Evolutionary conservation across 192 early-diverging fungal genomes (phyloP).

Genomic region (Kappamyces sp.): DNA sequence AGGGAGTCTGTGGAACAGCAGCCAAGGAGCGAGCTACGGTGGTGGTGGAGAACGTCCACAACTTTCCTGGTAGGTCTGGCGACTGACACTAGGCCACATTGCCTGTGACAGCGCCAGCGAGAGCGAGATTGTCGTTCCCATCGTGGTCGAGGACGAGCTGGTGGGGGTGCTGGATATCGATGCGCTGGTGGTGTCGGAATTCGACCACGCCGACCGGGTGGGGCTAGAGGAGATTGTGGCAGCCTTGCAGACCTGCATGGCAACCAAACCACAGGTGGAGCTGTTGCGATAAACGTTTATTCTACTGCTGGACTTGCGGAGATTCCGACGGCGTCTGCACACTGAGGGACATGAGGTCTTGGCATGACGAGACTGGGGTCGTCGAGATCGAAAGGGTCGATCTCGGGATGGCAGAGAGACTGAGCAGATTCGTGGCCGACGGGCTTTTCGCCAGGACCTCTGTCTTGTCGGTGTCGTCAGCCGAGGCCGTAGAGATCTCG

Average conservation of each 20-base stretch:
- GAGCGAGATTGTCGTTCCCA: conserved; percentile 84
- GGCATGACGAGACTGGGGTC: too few species aligned
- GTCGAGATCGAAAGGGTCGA: too few species aligned
- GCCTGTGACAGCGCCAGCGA: conserved; percentile 81
- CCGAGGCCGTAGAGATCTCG: too few species aligned
- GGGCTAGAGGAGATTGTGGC: conserved; percentile 38
- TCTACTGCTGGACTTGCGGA: too few species aligned
- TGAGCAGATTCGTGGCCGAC: too few species aligned
- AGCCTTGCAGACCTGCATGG: not conserved
- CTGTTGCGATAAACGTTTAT: too few species aligned
- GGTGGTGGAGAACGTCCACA: conserved; percentile 73
- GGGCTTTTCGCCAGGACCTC: too few species aligned
- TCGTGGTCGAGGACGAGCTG: conserved; percentile 33
- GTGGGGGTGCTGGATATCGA: conserved; percentile 45
- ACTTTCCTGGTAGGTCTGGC: conserved; percentile 40
- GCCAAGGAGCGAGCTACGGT: conserved; percentile 50
- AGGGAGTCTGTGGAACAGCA: conserved; percentile 86
- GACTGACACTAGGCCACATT: conserved; percentile 61
- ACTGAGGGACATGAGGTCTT: too few species aligned
- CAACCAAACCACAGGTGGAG: too few species aligned
- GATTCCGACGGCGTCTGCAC: too few species aligned
- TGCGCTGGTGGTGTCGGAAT: conserved; percentile 28
- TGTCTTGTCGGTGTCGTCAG: too few species aligned
- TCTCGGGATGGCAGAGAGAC: too few species aligned
- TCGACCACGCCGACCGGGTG: conserved; percentile 29